A percentile compares a stretch with the other conserved stretches of the same genome.
Evolutionary conservation across 179 eudicot genomes (phyloP).

Genomic region (Carnegiea gigantea): DNA sequence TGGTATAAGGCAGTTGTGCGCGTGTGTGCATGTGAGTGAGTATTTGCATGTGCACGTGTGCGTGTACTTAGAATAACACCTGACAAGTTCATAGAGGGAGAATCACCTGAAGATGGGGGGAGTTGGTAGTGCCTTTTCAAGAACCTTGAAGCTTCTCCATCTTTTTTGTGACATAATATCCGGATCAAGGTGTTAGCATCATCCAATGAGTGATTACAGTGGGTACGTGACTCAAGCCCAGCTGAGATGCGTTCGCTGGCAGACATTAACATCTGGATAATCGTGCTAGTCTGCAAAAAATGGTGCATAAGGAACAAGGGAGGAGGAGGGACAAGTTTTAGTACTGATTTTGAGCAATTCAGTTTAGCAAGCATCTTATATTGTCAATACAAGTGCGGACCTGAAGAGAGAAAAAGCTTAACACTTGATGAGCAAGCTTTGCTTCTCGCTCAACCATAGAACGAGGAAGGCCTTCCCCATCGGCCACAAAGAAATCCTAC

Average conservation of each 20-base stretch:
- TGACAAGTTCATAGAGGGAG: neutral
- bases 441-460: conserved; percentile 78
- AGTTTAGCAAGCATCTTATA: conserved; percentile 1
- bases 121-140: conserved; percentile 65
- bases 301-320: neutral
- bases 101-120: conserved; percentile 85
- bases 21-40: too few relatives aligned
- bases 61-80: too few relatives aligned
- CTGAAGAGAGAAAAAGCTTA: conserved; percentile 68
- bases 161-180: conserved; percentile 86
- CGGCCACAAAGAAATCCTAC: conserved; percentile 89
- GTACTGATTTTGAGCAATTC: neutral
- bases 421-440: conserved; percentile 64
- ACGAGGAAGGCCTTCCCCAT: conserved; percentile 98
- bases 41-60: too few relatives aligned
- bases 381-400: conserved; percentile 29
- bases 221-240: conserved; percentile 30
- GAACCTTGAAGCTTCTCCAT: conserved; percentile 74
- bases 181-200: conserved; percentile 78
- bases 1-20: too few relatives aligned
- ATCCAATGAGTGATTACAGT: conserved; percentile 43
- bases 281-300: conserved; percentile 58
- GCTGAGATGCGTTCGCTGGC: conserved; percentile 72
- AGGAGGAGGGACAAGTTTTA: neutral
- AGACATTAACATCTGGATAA: conserved; percentile 76